Conservation (phyloP, 148 eudicot genomes). For the Limonium bicolor region DNA sequence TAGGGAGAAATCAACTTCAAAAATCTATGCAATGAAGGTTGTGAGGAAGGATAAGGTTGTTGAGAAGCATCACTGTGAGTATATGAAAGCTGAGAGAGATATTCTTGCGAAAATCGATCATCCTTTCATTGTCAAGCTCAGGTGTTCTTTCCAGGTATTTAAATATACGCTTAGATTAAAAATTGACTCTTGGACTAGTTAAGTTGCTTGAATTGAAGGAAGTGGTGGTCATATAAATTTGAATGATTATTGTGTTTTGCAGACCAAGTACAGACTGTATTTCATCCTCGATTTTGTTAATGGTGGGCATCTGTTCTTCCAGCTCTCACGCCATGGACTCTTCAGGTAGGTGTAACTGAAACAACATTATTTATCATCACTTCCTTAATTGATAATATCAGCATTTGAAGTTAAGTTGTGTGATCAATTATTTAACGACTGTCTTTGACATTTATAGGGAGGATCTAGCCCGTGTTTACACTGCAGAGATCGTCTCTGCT, state of each 20-base stretch:
- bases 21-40: conserved; percentile 76
- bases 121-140: conserved; percentile 80
- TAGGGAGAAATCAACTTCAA: conserved; percentile 45
- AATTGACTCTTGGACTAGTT: no score
- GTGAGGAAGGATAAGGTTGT: conserved; percentile 76
- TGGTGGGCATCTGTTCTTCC: conserved; percentile 2
- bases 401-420: no score
- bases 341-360: neutral
- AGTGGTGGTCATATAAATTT: no score
- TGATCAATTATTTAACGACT: no score
- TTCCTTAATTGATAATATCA: no score
- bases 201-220: no score
- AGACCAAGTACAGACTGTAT: neutral
- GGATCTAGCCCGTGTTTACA: conserved; percentile 83
- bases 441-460: conserved; percentile 50
- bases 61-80: conserved; percentile 86
- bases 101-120: conserved; percentile 79
- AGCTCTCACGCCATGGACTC: neutral
- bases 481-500: conserved; percentile 86
- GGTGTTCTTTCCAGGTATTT: conserved; percentile 24
- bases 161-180: no score
- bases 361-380: no score
- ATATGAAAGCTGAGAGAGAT: conserved; percentile 94
- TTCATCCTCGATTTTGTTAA: neutral
- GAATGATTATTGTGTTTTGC: no score